Percentiles rank a stretch among this genome's conserved stretches.
These are phyloP conservation scores for Stephanodiscus minutulus DNA, from an alignment of 108 stramenopile species.

Conservation along the genomic window DNA sequence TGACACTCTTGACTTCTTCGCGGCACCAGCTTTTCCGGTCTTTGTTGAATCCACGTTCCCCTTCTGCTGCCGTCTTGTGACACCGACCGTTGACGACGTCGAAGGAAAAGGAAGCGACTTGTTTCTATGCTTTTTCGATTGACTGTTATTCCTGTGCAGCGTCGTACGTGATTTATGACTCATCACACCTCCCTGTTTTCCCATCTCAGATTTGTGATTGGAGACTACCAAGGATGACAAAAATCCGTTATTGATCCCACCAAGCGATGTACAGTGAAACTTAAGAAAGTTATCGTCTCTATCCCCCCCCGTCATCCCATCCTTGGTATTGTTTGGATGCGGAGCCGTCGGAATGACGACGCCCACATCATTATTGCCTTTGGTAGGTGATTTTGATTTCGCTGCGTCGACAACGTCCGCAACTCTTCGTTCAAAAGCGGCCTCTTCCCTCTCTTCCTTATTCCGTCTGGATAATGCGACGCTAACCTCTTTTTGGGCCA, in stretches of 20 bases:
- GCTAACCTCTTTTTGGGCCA: background rate
- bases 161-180: conserved; percentile 13
- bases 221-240: conserved; percentile 5
- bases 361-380: background rate
- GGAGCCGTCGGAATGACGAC: background rate
- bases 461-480: conserved; percentile 5
- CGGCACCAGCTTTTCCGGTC: background rate
- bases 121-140: conserved; percentile 1
- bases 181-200: background rate
- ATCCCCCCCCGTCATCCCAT: background rate
- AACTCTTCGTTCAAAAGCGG: conserved; percentile 10
- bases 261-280: background rate
- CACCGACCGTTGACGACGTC: background rate
- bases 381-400: conserved; percentile 1
- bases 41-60: background rate
- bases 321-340: conserved; percentile 12
- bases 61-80: background rate
- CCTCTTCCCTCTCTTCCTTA: conserved; percentile 12
- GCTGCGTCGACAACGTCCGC: conserved; percentile 1
- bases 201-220: conserved; percentile 2
- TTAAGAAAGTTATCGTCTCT: conserved; percentile 14
- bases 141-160: background rate
- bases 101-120: background rate
- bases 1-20: conserved; percentile 8
- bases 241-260: background rate